phyloP scores from a whole-genome alignment of 345 rosid species.

The Pistacia atlantica region DNA sequence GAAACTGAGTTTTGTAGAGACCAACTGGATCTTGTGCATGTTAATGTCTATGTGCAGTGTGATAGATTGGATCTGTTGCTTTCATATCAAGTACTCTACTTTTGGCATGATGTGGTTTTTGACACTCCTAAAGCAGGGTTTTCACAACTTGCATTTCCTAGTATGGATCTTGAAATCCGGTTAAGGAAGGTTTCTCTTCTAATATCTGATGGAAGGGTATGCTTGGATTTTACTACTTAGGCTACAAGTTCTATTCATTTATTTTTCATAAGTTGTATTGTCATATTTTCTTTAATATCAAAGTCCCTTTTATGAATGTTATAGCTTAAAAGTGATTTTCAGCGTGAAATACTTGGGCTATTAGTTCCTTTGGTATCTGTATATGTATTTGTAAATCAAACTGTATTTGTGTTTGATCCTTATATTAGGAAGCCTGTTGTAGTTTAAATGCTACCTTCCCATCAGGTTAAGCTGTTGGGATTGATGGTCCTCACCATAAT shows the following conservation, averaged over 20 bases:
- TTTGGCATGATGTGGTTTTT: constrained; percentile 59
- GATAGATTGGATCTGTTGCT: constrained; percentile 61
- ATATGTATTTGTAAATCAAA: too few species aligned
- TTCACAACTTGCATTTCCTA: constrained; percentile 47
- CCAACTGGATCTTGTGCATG: constrained; percentile 33
- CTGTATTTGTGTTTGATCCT: neutral
- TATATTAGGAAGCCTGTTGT: neutral
- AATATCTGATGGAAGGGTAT: constrained; percentile 90
- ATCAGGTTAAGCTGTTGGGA: neutral
- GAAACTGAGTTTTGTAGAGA: constrained; percentile 45
- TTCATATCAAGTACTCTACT: constrained; percentile 69
- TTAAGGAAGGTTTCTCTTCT: constrained; percentile 65
- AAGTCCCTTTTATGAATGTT: neutral
- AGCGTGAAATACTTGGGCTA: neutral
- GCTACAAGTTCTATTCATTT: neutral
- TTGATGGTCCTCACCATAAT: neutral
- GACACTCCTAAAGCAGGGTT: constrained; percentile 51
- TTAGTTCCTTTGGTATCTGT: neutral
- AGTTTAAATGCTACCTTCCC: neutral
- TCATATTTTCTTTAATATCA: constrained; percentile 1
- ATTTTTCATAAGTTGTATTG: constrained; percentile 17
- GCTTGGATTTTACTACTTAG: constrained; percentile 16
- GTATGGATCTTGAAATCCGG: constrained; percentile 47
- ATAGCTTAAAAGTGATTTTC: too few species aligned
- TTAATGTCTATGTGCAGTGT: constrained; percentile 47